phyloP scores from a whole-genome alignment of 345 rosid species.

The Eucalyptus pumila region DNA sequence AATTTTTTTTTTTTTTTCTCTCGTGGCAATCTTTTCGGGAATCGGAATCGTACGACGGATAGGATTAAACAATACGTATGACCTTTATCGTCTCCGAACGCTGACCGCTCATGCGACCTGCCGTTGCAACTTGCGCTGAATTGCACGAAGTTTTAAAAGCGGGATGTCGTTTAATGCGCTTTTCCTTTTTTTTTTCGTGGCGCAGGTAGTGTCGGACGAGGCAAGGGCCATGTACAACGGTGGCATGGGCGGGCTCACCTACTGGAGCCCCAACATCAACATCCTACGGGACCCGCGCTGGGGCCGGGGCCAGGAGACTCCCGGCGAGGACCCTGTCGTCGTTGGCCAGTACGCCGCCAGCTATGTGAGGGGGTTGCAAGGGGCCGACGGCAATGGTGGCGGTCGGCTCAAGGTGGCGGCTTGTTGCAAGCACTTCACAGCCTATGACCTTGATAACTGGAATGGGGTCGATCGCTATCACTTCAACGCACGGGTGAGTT shows the following conservation, averaged over 20 bases:
- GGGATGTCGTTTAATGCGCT: neutral
- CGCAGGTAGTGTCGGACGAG: slow-evolving; percentile 64
- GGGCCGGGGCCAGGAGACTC: slow-evolving; percentile 94
- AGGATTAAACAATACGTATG: neutral
- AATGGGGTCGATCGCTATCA: slow-evolving; percentile 67
- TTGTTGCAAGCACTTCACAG: slow-evolving; percentile 85
- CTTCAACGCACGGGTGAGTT: slow-evolving; percentile 60
- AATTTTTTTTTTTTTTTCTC: neutral
- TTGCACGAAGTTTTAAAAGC: too few relatives aligned
- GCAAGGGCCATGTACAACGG: slow-evolving; percentile 68
- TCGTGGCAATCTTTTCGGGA: neutral
- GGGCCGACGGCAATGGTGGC: slow-evolving; percentile 28
- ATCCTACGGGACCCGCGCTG: slow-evolving; percentile 79
- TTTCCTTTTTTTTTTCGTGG: neutral
- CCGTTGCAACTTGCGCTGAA: neutral
- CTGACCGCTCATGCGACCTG: neutral
- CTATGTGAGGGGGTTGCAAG: slow-evolving; percentile 74
- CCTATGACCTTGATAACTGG: slow-evolving; percentile 87
- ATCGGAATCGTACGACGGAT: neutral
- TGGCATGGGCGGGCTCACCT: slow-evolving; percentile 55
- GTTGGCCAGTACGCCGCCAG: slow-evolving; percentile 68
- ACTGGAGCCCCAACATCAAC: slow-evolving; percentile 79
- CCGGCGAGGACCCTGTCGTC: slow-evolving; percentile 79
- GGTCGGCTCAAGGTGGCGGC: slow-evolving; percentile 69
- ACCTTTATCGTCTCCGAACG: neutral